phyloP scores from a whole-genome alignment of 139 green algal genomes.

The Picochlorum sp. region DNA sequence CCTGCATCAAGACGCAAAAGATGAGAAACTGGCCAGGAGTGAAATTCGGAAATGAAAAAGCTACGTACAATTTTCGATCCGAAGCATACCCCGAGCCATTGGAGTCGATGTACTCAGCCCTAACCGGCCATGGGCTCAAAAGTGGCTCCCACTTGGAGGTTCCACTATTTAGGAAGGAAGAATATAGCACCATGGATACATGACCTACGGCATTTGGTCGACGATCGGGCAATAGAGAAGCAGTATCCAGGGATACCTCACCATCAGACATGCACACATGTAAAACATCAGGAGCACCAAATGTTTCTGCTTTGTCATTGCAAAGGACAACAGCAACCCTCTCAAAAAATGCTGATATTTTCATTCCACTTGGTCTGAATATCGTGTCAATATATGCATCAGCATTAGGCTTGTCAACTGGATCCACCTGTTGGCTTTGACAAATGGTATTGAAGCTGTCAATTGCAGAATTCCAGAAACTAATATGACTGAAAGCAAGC shows the following conservation, averaged over 20 bases:
- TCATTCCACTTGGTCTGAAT: slow-evolving; percentile 34
- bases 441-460: slow-evolving; percentile 11
- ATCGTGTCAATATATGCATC: neutral
- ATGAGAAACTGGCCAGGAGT: neutral
- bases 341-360: slow-evolving; percentile 21
- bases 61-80: slow-evolving; percentile 29
- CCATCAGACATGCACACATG: slow-evolving; percentile 28
- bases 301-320: slow-evolving; percentile 75
- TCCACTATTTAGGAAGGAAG: slow-evolving; percentile 68
- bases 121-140: slow-evolving; percentile 55
- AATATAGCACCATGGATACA: slow-evolving; percentile 29
- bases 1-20: slow-evolving; percentile 27
- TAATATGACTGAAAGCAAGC: slow-evolving; percentile 59
- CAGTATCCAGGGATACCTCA: slow-evolving; percentile 16
- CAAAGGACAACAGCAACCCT: slow-evolving; percentile 55
- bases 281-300: slow-evolving; percentile 75
- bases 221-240: slow-evolving; percentile 27
- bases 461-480: slow-evolving; percentile 42
- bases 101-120: slow-evolving; percentile 37
- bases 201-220: slow-evolving; percentile 32
- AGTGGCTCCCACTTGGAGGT: slow-evolving; percentile 64
- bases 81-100: slow-evolving; percentile 44
- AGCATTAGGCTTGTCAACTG: neutral
- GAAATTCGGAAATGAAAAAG: neutral
- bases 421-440: neutral